phyloP scores from a whole-genome alignment of 371 early-diverging fungal species.

The Mucor indicus region DNA sequence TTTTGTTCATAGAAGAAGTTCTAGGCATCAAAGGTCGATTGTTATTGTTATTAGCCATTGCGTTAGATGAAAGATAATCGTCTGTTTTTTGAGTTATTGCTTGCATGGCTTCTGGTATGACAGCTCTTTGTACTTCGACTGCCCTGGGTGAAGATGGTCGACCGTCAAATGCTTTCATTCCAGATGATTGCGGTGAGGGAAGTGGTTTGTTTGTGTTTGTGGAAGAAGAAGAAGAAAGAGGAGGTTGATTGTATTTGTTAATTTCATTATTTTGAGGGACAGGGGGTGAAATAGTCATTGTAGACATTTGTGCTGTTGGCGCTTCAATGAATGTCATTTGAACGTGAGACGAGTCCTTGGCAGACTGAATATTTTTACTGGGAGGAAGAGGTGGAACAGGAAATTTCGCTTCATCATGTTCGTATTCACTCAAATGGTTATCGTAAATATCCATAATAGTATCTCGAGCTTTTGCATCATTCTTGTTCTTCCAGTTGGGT shows the following conservation, averaged over 20 bases:
- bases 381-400: background rate
- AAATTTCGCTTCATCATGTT: slow-evolving; percentile 1
- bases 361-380: background rate
- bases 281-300: slow-evolving; percentile 16
- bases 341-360: slow-evolving; percentile 22
- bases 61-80: slow-evolving; percentile 11
- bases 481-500: background rate
- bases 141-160: slow-evolving; percentile 25
- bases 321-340: slow-evolving; percentile 40
- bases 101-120: slow-evolving; percentile 26
- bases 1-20: slow-evolving; percentile 7
- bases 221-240: slow-evolving; percentile 2
- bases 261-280: slow-evolving; percentile 7
- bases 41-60: slow-evolving; percentile 1
- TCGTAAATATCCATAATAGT: slow-evolving; percentile 45
- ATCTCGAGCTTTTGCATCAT: slow-evolving; percentile 16
- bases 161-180: background rate
- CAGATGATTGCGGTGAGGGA: slow-evolving; percentile 1
- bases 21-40: background rate
- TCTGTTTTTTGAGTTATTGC: slow-evolving; percentile 27
- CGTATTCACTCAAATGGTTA: slow-evolving; percentile 16
- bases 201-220: background rate
- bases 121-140: slow-evolving; percentile 19
- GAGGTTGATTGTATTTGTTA: background rate
- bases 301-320: slow-evolving; percentile 27